Percentiles rank a stretch among this genome's conserved stretches.
Conservation (phyloP, 148 eudicot genomes). For the Rheum nobile region DNA sequence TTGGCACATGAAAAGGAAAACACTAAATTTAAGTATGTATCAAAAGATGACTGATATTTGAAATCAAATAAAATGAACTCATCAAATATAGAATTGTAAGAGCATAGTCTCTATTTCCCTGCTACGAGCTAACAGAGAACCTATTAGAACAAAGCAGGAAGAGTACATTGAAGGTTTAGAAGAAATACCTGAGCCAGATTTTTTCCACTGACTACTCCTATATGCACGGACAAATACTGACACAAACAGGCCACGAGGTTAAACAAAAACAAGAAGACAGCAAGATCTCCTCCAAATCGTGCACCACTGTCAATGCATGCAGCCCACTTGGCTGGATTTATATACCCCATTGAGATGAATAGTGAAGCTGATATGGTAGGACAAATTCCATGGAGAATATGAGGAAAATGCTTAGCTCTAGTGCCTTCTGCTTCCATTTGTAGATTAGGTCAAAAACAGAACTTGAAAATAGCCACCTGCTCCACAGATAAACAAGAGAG, state of each 20-base stretch:
- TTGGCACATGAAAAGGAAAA: constrained; percentile 13
- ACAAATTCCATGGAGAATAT: constrained; percentile 25
- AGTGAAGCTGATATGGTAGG: constrained; percentile 50
- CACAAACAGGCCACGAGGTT: constrained; percentile 60
- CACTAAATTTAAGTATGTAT: neutral
- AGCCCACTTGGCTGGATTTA: constrained; percentile 93
- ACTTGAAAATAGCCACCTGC: neutral
- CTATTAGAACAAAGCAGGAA: neutral
- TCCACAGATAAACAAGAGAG: neutral
- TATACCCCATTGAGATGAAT: constrained; percentile 51
- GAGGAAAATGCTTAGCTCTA: constrained; percentile 13
- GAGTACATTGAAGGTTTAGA: neutral
- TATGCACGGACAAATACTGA: constrained; percentile 63
- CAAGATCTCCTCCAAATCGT: constrained; percentile 62
- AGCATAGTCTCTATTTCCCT: neutral
- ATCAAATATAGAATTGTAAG: neutral
- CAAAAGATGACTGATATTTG: neutral
- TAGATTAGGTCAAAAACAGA: neutral
- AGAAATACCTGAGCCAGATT: constrained; percentile 68
- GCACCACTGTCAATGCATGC: constrained; percentile 77
- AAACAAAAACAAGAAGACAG: constrained; percentile 35
- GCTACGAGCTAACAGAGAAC: neutral
- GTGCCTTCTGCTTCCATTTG: constrained; percentile 30
- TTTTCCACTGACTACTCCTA: constrained; percentile 54
- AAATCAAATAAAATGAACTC: neutral